Evolutionary conservation across 75 land plant species (phyloP).

Genomic region (Azolla pinnata): DNA sequence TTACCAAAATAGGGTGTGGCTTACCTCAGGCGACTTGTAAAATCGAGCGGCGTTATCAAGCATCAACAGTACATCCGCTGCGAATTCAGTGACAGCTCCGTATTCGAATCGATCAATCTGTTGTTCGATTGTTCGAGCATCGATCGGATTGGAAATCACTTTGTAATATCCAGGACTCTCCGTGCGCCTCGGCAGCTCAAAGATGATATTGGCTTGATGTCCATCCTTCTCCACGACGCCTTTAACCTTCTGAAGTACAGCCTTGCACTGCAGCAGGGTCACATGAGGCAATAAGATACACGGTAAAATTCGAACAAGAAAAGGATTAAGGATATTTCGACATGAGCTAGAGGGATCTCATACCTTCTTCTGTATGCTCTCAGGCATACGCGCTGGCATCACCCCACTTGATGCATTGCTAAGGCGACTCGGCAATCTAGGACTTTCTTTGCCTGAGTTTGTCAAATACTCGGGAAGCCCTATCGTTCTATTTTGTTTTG

Average conservation of each 20-base stretch:
- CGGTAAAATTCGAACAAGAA: neutral
- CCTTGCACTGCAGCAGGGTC: conserved; percentile 57
- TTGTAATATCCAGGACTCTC: conserved; percentile 39
- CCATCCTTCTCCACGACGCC: conserved; percentile 79
- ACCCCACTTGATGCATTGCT: conserved; percentile 13
- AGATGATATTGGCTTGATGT: conserved; percentile 48
- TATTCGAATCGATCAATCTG: conserved; percentile 71
- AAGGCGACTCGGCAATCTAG: conserved; percentile 32
- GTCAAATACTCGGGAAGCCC: conserved; percentile 23
- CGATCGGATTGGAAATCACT: conserved; percentile 36
- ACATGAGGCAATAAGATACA: no score
- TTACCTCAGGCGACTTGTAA: conserved; percentile 56
- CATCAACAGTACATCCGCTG: conserved; percentile 79
- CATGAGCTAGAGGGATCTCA: neutral
- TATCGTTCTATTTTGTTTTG: conserved; percentile 38
- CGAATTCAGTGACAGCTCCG: conserved; percentile 61
- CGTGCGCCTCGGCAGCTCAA: conserved; percentile 69
- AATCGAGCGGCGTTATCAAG: conserved; percentile 56
- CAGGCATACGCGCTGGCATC: conserved; percentile 49
- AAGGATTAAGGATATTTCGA: neutral
- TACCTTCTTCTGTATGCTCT: conserved; percentile 81
- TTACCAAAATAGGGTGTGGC: neutral
- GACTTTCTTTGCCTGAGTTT: conserved; percentile 30
- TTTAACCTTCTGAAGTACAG: conserved; percentile 68
- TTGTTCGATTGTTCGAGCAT: conserved; percentile 64